Conservation (phyloP, 352 stramenopile genomes). For the Phytophthora colocasiae region DNA sequence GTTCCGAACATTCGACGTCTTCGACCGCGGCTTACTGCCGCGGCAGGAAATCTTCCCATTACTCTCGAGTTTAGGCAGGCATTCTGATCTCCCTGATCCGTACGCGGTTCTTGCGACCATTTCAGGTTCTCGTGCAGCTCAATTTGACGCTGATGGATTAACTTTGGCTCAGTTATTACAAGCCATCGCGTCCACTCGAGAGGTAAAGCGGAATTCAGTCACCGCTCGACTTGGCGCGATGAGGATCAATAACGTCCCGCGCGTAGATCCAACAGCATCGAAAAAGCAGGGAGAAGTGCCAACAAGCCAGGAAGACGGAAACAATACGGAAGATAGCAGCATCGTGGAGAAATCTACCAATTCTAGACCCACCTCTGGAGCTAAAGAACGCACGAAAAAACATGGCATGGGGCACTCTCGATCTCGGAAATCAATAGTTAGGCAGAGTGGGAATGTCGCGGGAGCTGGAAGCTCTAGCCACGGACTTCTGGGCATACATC, state of each 20-base stretch:
- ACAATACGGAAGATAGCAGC: background rate
- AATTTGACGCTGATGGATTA: constrained; percentile 7
- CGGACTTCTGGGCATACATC: constrained; percentile 16
- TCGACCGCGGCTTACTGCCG: constrained; percentile 42
- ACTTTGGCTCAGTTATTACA: constrained; percentile 41
- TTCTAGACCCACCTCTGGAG: too few species aligned
- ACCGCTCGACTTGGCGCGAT: constrained; percentile 13
- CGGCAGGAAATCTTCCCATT: constrained; percentile 52
- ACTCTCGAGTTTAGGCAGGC: constrained; percentile 43
- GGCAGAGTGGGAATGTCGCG: background rate
- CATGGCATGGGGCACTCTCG: background rate
- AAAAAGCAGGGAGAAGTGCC: background rate
- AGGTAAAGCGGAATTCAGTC: constrained; percentile 11
- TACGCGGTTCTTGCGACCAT: constrained; percentile 47
- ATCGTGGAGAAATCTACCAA: too few species aligned
- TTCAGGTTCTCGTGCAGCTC: constrained; percentile 2
- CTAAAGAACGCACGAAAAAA: too few species aligned
- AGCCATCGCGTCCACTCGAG: constrained; percentile 27
- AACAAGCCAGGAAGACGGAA: background rate
- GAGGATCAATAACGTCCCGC: background rate
- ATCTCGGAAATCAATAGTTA: constrained; percentile 12
- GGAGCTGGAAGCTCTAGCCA: constrained; percentile 4
- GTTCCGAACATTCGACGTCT: constrained; percentile 57
- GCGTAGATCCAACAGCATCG: constrained; percentile 3
- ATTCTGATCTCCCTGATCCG: constrained; percentile 49